phyloP scores from a whole-genome alignment of 371 early-diverging fungal species.

The Mucor piriformis region DNA sequence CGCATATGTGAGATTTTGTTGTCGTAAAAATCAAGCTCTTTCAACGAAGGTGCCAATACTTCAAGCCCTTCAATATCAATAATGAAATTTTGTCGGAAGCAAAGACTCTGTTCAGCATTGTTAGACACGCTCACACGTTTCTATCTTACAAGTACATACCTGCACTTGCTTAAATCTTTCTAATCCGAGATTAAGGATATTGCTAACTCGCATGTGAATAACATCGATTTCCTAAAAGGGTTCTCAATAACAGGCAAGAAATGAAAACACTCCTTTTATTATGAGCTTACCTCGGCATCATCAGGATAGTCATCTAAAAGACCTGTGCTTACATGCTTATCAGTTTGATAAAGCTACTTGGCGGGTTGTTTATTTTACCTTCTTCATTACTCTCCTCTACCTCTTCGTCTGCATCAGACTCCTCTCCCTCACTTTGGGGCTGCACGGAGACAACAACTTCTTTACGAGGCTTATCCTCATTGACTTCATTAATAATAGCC shows the following conservation, averaged over 20 bases:
- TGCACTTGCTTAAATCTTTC: constrained; percentile 71
- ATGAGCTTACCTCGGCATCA: constrained; percentile 31
- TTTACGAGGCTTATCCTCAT: constrained; percentile 4
- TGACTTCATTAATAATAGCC: constrained; percentile 7
- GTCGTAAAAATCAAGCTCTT: constrained; percentile 93
- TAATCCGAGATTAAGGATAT: constrained; percentile 62
- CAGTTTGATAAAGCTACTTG: background rate
- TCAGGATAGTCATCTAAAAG: constrained; percentile 45
- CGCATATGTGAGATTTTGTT: constrained; percentile 85
- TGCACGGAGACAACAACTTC: constrained; percentile 12
- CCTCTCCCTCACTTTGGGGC: constrained; percentile 25
- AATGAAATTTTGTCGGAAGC: constrained; percentile 92
- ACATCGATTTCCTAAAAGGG: constrained; percentile 86
- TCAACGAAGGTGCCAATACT: constrained; percentile 47
- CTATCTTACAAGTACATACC: no score
- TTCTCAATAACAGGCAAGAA: background rate
- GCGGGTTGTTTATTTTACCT: constrained; percentile 11
- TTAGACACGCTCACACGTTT: no score
- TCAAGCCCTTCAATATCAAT: constrained; percentile 74
- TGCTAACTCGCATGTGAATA: constrained; percentile 74
- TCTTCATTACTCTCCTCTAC: constrained; percentile 22
- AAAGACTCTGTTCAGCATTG: constrained; percentile 55
- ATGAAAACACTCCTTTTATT: background rate
- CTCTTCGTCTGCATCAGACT: constrained; percentile 27
- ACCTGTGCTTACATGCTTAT: constrained; percentile 18